These are phyloP conservation scores for Deinandra increscens DNA, from an alignment of 129 eudicot genomes.

Conservation along the genomic window DNA sequence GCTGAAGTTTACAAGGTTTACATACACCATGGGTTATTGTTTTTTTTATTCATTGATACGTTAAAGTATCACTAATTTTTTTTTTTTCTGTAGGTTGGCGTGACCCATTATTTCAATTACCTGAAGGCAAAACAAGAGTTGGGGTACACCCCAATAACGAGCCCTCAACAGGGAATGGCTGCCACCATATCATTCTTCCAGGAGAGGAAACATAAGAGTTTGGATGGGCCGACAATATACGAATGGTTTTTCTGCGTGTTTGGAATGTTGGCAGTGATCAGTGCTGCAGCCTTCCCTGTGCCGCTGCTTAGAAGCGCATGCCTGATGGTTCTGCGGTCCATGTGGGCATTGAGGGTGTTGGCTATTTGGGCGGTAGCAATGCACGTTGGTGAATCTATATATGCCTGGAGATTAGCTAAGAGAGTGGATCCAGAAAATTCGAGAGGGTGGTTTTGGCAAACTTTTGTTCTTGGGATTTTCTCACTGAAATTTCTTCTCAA, in stretches of 20 bases:
- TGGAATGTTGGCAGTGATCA: constrained; percentile 64
- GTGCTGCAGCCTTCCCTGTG: constrained; percentile 74
- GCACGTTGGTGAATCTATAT: constrained; percentile 71
- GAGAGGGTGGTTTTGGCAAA: constrained; percentile 90
- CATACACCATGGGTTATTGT: background rate
- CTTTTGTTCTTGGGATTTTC: constrained; percentile 66
- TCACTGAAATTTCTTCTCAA: constrained; percentile 67
- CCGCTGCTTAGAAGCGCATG: constrained; percentile 46
- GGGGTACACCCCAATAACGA: constrained; percentile 73
- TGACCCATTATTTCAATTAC: constrained; percentile 75
- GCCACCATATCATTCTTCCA: constrained; percentile 74
- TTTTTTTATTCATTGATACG: background rate
- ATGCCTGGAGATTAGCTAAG: constrained; percentile 83
- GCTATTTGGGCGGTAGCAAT: constrained; percentile 40
- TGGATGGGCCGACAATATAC: constrained; percentile 80
- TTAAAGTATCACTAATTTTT: constrained; percentile 1
- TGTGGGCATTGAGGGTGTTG: constrained; percentile 40
- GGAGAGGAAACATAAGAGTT: constrained; percentile 48
- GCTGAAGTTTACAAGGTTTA: constrained; percentile 89
- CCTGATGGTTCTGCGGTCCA: constrained; percentile 62
- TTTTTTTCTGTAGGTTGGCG: constrained; percentile 57
- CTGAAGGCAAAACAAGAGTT: constrained; percentile 79
- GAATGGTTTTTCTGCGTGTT: constrained; percentile 56
- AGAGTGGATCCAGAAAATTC: constrained; percentile 80
- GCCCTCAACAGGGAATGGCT: constrained; percentile 77